Evolutionary conservation across 306 rosid genomes (phyloP), one percentile per base, ranked within the genome.

Genomic region (Cucurbita maxima): DNA sequence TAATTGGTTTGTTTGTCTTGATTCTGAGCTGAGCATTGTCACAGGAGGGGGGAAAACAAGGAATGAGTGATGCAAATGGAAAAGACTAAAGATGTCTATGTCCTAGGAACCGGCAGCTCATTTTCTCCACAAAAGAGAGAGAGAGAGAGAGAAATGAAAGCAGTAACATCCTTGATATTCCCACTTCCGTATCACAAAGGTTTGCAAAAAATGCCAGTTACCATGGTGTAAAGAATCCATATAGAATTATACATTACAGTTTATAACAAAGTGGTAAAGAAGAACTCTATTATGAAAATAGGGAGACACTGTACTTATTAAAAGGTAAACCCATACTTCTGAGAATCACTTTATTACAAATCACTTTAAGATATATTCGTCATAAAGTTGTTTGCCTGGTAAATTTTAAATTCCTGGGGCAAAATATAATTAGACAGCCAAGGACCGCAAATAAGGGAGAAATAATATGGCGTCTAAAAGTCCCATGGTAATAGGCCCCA

Each of bases 1-100:
- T 77, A 94, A 85, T 70, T 86, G 96, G 86, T 91, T 85, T 22
- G 99, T 91, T 44, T 94, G 87, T 54, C 86, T 83, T 85, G 97
- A 91, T 82, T 88, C 97, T 55, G 90, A 88, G 87, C 97, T 94
- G 98, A 75, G 75, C 19, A 81, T 68, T 75, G 75, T 61, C 76
- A 81, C 40, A 83, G 80, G 76, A 81, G 77, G 8, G 5, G 10
- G 50, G 47, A 45, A 30, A 30, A 30, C 34, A 77, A 59, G 43
- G 7, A 40, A 40, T 30, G 11, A 40, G 50, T 3, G 48, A 61
- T 37, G 70, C 14, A 61, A 62, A 62, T 9, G 18, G 43, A 34
- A 38, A 62, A 58, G 63, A 3, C 14, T 58, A 53, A 25, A 58
- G 41, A 10, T 58, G 16, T 9, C n/a, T 58, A 25, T 58, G 64